Percentiles rank a stretch among this genome's conserved stretches.
Evolutionary conservation across 306 rosid species (phyloP).

Genomic region (Quercus variabilis): DNA sequence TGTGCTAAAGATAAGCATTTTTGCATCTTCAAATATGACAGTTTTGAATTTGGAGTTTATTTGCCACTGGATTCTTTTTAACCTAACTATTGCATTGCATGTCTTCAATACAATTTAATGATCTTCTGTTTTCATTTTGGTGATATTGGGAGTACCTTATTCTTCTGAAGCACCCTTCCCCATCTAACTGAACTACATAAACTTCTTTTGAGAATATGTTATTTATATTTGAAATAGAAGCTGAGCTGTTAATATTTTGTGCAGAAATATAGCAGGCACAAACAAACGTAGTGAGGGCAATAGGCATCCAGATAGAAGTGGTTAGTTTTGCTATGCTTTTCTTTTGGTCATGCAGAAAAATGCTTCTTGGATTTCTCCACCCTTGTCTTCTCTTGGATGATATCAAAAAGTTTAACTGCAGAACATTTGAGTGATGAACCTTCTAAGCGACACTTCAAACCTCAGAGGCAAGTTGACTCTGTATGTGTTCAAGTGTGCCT

Average conservation of each 20-base stretch:
- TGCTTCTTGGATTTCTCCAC: not conserved
- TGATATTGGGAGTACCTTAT: no score
- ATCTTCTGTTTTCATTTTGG: no score
- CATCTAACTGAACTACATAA: no score
- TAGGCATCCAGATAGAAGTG: not conserved
- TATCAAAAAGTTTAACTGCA: not conserved
- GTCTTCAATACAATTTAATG: no score
- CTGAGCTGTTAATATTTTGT: not conserved
- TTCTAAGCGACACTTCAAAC: not conserved
- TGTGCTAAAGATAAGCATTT: not conserved
- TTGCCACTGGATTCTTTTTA: no score
- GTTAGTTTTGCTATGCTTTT: conserved; percentile 2
- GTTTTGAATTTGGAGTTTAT: not conserved
- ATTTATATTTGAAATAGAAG: not conserved
- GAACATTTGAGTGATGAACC: not conserved
- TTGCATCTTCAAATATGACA: not conserved
- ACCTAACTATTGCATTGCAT: no score
- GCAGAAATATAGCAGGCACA: not conserved
- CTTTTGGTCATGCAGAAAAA: not conserved
- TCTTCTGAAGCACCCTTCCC: no score
- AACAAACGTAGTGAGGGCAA: not conserved
- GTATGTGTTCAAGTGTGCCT: not conserved
- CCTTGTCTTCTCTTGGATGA: not conserved
- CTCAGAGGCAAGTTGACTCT: conserved; percentile 13
- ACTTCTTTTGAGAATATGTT: not conserved